Base-by-base conservation (phyloP, 78 protist species). In the Pigoraptor vietnamica region DNA sequence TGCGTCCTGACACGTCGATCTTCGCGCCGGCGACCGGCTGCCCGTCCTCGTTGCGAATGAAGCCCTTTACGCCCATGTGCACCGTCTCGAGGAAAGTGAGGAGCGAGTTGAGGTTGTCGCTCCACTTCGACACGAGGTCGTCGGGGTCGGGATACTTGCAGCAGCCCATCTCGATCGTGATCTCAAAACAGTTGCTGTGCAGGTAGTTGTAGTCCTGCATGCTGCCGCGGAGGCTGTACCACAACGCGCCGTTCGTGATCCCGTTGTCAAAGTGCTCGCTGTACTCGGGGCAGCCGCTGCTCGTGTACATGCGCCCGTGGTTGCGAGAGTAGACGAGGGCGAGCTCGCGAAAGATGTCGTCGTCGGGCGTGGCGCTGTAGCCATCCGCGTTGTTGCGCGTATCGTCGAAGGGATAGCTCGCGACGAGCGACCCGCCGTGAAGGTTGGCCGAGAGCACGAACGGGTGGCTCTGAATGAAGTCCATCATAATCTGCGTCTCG, bases 381-480 rank as follows among this genome's bases (percentile, higher is more conserved):
- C 89, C 39, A 24, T 91, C 94, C 25, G 2, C 39, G 92, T 35
- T 36, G 38, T 2, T 40, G 40, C 6, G 38, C 86, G 89, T 84
- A 90, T 86, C 93, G 55, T 86, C 93, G 39, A 9, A 96, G 40
- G 33, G 95, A 81, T 93, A 94, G 79, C 89, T 92, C 39, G 93
- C 96, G 34, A 96, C 97, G 14, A 94, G 56, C 6, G 95, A 86
- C 29, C 97, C 97, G 35, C 96, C 97, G 91, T 96, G 97, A 32
- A 96, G 55, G 87, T 93, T 96, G 23, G 96, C 95, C 36, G 93
- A 79, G 84, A 96, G 86, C 23, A 93, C 93, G 81, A 94, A 96
- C n/a, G 67, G 88, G 39, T 40, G 81, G 86, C 23, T 9, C n/a
- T 36, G 84, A 23, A 89, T 87, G 95, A 95, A 96, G 87, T 92